These are phyloP conservation scores for Helotiales sp. DNA, from an alignment of 2,329 filamentous ascomycete genomes.

Conservation along the genomic window DNA sequence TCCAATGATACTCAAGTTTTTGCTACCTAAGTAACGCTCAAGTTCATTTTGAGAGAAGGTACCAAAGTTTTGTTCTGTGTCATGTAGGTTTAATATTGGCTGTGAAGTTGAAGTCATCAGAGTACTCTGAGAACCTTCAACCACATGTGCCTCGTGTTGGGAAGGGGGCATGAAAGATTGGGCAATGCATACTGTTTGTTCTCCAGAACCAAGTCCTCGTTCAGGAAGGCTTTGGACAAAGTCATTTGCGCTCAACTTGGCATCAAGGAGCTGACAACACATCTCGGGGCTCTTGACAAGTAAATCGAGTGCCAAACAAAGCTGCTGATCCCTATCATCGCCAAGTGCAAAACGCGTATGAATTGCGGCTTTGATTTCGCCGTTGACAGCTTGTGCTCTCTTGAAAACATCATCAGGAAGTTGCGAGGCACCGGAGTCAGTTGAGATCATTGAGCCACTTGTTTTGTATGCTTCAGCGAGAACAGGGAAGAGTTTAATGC, in stretches of 20 bases:
- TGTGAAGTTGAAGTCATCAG: slow-evolving; percentile 3
- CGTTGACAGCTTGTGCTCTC: background rate
- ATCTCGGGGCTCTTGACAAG: background rate
- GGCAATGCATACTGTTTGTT: background rate
- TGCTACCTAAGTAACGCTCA: background rate
- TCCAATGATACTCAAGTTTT: background rate
- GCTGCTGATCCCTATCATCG: background rate
- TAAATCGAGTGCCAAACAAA: background rate
- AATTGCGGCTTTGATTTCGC: background rate
- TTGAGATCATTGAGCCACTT: background rate
- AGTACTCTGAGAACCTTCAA: background rate
- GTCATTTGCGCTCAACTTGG: slow-evolving; percentile 5
- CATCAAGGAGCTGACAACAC: background rate
- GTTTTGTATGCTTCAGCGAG: background rate
- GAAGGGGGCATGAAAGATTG: background rate
- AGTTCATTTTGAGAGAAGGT: background rate
- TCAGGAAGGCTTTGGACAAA: background rate
- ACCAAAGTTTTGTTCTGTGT: background rate
- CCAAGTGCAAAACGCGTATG: background rate
- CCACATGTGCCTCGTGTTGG: background rate
- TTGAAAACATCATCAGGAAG: background rate
- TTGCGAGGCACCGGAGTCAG: background rate
- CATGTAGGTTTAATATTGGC: background rate
- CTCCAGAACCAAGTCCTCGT: background rate
- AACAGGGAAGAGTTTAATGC: background rate